A percentile compares a stretch with the other conserved stretches of the same genome.
phyloP scores from a whole-genome alignment of 73 alveolate genomes.

The Symbiodinium pilosum region DNA sequence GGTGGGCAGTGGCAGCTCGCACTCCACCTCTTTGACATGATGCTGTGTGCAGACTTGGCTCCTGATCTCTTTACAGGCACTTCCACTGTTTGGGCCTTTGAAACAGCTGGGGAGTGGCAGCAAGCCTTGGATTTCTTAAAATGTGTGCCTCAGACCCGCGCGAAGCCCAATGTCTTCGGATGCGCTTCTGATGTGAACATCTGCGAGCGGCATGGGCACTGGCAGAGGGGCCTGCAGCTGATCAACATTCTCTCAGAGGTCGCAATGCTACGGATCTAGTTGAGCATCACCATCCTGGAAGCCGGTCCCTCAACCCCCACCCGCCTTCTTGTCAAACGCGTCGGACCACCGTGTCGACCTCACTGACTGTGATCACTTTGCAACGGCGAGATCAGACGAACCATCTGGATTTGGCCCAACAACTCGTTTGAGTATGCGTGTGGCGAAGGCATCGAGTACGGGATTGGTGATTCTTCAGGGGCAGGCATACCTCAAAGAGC shows the following conservation, averaged over 20 bases:
- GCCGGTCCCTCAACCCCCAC: background rate
- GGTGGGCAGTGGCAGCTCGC: slow-evolving; percentile 16
- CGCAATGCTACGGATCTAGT: slow-evolving; percentile 63
- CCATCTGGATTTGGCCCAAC: too few relatives aligned
- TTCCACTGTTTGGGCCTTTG: slow-evolving; percentile 75
- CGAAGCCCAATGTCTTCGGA: slow-evolving; percentile 87
- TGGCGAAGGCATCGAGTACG: too few relatives aligned
- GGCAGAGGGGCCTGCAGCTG: slow-evolving; percentile 53
- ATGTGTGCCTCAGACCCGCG: slow-evolving; percentile 6
- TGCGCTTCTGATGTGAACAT: slow-evolving; percentile 79
- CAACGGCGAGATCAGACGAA: too few relatives aligned
- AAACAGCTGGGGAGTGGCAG: slow-evolving; percentile 68
- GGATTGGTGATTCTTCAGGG: too few relatives aligned
- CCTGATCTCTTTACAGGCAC: slow-evolving; percentile 61
- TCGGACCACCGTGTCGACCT: too few relatives aligned
- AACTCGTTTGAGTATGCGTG: too few relatives aligned
- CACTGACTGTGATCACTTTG: too few relatives aligned
- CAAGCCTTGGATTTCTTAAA: background rate
- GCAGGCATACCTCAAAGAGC: too few relatives aligned
- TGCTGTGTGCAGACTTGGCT: background rate
- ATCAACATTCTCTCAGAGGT: slow-evolving; percentile 40
- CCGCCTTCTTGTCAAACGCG: too few relatives aligned
- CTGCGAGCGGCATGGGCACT: slow-evolving; percentile 17
- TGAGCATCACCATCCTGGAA: background rate
- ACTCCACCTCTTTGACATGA: background rate